Base-by-base conservation (phyloP, 2,329 filamentous ascomycete species). In the Corinectria fuckeliana region DNA sequence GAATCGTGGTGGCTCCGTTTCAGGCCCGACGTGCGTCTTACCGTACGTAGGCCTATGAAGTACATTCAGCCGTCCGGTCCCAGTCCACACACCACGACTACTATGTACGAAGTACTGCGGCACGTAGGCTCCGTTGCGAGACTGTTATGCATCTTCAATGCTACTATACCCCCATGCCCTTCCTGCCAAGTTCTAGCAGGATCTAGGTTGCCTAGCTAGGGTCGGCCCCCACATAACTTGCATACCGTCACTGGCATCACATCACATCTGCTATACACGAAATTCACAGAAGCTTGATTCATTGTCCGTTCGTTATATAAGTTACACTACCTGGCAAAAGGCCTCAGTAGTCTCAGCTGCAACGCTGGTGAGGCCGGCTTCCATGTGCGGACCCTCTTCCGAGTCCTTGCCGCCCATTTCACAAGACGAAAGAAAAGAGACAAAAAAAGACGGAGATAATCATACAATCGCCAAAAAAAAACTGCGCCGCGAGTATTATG, bases 401-500 rank as follows among this genome's bases (percentile, higher is more conserved):
- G 28, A 8, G 50, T 57, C 50, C 39, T 38, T 47, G 36, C 42
- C 21, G 14, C 42, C 45, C 51, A 57, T 41, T 54, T 45, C 49
- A 50, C 21, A 38, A 14, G 20, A n/a, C 25, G 9, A 38, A 23
- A 21, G 14, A 20, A 50, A 44, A 20, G 14, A 25, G 23, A 49
- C 26, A 41, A 18, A 10, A 18, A 50, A 26, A 55, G n/a, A 26
- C 9, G 38, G n/a, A 51, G 16, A 51, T 47, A 47, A 21, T 36
- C 51, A 56, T 32, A 32, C n/a, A 59, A 57, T 56, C 55, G 55
- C 59, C 59, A 55, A 55, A 21, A 52, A 55, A 55, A 21, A 52
- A 50, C 50, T 49, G 36, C 50, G 5, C 38, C 23, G n/a, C 25
- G n/a, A 36, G 25, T 49, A 58, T 59, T 59, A 62, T n/a, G 38